phyloP scores from a whole-genome alignment of 805 yeast genomes.

The Ogataea trehalophila region DNA sequence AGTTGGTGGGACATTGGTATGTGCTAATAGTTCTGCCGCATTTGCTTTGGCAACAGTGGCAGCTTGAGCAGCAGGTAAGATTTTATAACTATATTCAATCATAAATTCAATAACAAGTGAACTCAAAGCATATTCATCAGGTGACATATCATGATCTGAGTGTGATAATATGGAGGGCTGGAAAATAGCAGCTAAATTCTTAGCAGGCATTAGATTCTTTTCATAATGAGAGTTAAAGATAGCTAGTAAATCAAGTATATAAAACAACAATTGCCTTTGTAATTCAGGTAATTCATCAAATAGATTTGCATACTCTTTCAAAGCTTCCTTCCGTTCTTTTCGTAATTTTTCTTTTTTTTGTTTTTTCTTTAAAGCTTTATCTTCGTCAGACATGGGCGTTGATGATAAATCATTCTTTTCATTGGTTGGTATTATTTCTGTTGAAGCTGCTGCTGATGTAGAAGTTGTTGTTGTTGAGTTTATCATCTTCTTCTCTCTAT shows the following conservation, averaged over 20 bases:
- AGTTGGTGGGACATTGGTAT: no score
- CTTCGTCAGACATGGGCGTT: constrained; percentile 16
- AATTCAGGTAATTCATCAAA: constrained; percentile 70
- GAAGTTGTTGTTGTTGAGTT: constrained; percentile 5
- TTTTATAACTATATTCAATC: constrained; percentile 76
- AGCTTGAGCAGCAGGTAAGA: constrained; percentile 51
- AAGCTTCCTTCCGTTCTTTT: constrained; percentile 61
- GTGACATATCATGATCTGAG: constrained; percentile 87
- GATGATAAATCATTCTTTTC: neutral
- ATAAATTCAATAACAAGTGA: constrained; percentile 84
- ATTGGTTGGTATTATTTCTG: neutral
- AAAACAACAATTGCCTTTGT: constrained; percentile 76
- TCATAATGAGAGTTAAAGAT: constrained; percentile 76
- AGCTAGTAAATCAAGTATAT: constrained; percentile 79
- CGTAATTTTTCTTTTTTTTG: constrained; percentile 52
- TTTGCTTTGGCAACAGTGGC: constrained; percentile 4
- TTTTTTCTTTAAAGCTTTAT: constrained; percentile 35
- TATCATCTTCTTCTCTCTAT: constrained; percentile 34
- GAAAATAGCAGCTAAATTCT: constrained; percentile 91
- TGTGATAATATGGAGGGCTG: constrained; percentile 95
- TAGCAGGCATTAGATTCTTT: constrained; percentile 84
- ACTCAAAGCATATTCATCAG: constrained; percentile 84
- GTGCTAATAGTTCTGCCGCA: neutral
- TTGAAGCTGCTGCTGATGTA: neutral
- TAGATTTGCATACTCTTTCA: constrained; percentile 64